Evolutionary conservation across 352 stramenopile genomes (phyloP), one percentile per base, ranked within the genome.

Genomic region (Globisporangium nagaii): DNA sequence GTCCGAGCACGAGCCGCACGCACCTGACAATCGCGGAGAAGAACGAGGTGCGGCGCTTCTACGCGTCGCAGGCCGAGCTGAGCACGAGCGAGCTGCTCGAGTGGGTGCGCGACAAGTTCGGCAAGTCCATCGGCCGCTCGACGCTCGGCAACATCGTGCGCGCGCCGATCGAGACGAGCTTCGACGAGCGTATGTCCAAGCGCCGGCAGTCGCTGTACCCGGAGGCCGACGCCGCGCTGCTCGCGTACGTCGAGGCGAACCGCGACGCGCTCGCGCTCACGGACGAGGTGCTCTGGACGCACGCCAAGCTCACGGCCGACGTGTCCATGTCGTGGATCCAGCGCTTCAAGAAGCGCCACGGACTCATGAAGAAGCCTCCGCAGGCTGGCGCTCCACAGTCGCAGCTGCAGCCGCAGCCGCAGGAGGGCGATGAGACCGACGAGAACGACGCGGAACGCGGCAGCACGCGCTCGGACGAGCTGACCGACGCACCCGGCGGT

Each of bases 61-160:
- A 47, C 27, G 36, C 40, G 15, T n/a, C 49, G 27, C 49, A 56
- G 49, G 17, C 25, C 25, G 36, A 46, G 6, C 19, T 39, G 25
- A 25, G 36, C n/a, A 36, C 27, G 25, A 47, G 36, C 25, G 49
- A 56, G 27, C 36, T 56, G 36, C 49, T 56, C 36, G 49, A 56
- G 15, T 56, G 49, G 49, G 36, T 56, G 17, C 36, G 20, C 15
- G n/a, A 22, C 17, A 44, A 47, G 49, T 56, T 56, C 36, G 40
- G 40, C 49, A 56, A 56, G 36, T 48, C 24, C 34, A 56, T 56
- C 37, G 49, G 24, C 19, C 49, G 49, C 25, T 56, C 49, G 25
- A 56, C 49, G 34, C 49, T 56, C 19, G 27, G 49, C 34, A 56
- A 56, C 49, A 56, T 56, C 49, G 10, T 56, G 49, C 49, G 49